A percentile compares a stretch with the other conserved stretches of the same genome.
phyloP scores from a whole-genome alignment of 352 stramenopile species.

The Globisporangium spiculum region DNA sequence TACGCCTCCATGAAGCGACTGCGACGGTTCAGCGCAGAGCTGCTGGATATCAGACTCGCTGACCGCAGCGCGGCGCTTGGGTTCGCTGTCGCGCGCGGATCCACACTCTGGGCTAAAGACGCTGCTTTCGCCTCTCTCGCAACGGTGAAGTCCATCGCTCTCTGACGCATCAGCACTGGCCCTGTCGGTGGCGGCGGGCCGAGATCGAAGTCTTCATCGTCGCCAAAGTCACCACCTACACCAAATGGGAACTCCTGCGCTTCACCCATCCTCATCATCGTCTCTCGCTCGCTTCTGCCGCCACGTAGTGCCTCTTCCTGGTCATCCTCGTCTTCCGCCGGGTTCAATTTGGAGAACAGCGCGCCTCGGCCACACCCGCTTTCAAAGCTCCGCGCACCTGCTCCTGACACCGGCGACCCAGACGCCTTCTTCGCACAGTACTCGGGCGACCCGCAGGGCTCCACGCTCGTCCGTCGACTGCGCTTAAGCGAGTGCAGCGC shows the following conservation, averaged over 20 bases:
- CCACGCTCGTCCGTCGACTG: background rate
- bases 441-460: constrained; percentile 4
- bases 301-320: background rate
- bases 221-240: constrained; percentile 2
- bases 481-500: constrained; percentile 8
- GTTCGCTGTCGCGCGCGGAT: background rate
- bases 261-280: background rate
- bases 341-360: constrained; percentile 1
- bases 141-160: constrained; percentile 33
- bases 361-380: constrained; percentile 5
- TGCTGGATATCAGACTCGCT: constrained; percentile 7
- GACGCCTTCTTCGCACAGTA: background rate
- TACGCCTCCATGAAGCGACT: background rate
- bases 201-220: constrained; percentile 28
- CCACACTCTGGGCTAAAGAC: constrained; percentile 10
- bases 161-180: constrained; percentile 33
- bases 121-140: constrained; percentile 12
- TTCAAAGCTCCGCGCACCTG: constrained; percentile 7
- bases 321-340: constrained; percentile 2
- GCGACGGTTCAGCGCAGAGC: constrained; percentile 7
- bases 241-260: constrained; percentile 3
- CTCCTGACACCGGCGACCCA: background rate
- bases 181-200: constrained; percentile 29
- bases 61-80: constrained; percentile 1
- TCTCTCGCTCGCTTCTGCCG: background rate